These are phyloP conservation scores for Penicillium sp. DNA, from an alignment of 2,329 filamentous ascomycete genomes.

Conservation along the genomic window DNA sequence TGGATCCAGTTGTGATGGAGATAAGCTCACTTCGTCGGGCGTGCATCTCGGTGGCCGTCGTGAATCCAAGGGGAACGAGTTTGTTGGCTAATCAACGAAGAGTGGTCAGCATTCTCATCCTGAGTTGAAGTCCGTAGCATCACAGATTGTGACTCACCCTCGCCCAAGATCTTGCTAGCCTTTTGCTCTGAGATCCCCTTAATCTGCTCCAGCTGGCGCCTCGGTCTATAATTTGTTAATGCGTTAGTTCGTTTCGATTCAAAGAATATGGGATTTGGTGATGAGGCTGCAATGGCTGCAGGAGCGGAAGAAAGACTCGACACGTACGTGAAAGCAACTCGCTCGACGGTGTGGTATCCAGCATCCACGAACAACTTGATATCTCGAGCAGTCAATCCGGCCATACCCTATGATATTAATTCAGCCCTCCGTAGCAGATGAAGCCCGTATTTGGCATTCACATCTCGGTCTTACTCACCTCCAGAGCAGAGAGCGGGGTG, in stretches of 20 bases:
- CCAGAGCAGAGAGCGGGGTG: conserved; percentile 81
- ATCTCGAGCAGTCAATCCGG: conserved; percentile 90
- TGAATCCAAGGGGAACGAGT: conserved; percentile 98
- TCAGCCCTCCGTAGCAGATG: not conserved
- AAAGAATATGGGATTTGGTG: not conserved
- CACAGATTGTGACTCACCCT: conserved; percentile 67
- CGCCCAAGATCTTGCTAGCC: conserved; percentile 84
- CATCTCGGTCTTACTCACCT: conserved; percentile 63
- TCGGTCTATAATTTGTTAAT: conserved; percentile 54
- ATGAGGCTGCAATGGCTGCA: not conserved
- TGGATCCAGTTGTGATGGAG: conserved; percentile 96
- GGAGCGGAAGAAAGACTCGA: not conserved
- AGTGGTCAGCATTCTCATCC: conserved; percentile 16
- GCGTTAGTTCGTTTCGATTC: conserved; percentile 9
- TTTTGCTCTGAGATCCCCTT: conserved; percentile 99
- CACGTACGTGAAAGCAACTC: conserved; percentile 85
- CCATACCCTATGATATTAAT: conserved; percentile 68
- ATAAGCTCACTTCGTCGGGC: conserved; percentile 95
- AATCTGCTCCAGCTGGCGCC: conserved; percentile 84
- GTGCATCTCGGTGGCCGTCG: conserved; percentile 98
- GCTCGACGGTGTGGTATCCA: conserved; percentile 93
- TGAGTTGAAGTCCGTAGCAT: not conserved
- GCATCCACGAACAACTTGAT: conserved; percentile 92
- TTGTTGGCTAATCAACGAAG: conserved; percentile 72
- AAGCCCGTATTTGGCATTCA: not conserved